Evolutionary conservation across 352 stramenopile genomes (phyloP), one percentile per base, ranked within the genome.

Genomic region (Aphanomyces invadans): DNA sequence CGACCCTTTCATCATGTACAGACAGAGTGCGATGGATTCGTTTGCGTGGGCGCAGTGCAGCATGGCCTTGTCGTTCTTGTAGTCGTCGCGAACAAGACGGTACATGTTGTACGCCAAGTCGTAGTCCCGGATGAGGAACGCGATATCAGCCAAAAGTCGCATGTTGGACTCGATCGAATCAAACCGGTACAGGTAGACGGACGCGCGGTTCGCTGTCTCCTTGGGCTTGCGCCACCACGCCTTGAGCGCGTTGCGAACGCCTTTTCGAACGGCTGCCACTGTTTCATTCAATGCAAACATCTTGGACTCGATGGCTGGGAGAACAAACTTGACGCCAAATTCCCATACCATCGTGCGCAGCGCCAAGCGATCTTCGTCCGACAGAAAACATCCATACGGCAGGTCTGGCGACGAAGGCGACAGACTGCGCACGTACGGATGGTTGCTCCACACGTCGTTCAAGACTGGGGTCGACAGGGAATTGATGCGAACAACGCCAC

Each of bases 211-310:
- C 10, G 70, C 73, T 0, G 89, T 68, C 59, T 94, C 87, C 48
- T 92, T 90, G 2, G 87, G 85, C 69, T 96, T 95, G n/a, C 84
- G 87, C 44, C 92, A 73, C 86, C 88, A 96, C 48, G 84, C 96
- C 72, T 95, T 95, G 65, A 96, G 88, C 21, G 96, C 82, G 59
- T 96, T 96, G 67, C 95, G 95, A 49, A 97, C 84, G 32, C 89
- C 89, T 54, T 96, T 96, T 46, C 94, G 91, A 75, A 90, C 90
- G 5, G 84, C 88, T 3, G 86, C 94, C 4, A 97, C 88, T 28
- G 87, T 76, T 61, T 94, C 81, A 63, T 97, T 95, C 2, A 97
- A 70, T 62, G 90, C 81, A 23, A 87, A 82, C 28, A 97, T 84
- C 4, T 86, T 88, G 39, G 79, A 65, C 55, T 97, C 89, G 10